Conservation (phyloP, 31 red algal genomes). For the Endocladia muricata region DNA sequence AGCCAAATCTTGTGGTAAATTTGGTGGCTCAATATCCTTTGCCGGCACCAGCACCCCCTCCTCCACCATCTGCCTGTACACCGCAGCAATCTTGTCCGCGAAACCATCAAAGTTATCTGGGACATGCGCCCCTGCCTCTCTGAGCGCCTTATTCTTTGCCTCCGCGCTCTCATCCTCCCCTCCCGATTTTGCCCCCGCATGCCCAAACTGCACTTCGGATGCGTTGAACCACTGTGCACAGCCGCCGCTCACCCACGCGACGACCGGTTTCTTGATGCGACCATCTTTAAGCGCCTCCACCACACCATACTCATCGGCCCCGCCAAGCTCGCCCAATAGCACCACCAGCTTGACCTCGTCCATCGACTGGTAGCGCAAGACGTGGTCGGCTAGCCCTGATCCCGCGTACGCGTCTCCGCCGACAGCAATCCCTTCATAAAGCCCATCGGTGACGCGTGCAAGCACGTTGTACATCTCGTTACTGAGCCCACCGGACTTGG, state of each 20-base stretch:
- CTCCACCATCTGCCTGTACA: slow-evolving; percentile 58
- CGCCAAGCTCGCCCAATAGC: slow-evolving; percentile 91
- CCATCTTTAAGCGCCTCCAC: slow-evolving; percentile 70
- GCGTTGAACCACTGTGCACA: slow-evolving; percentile 88
- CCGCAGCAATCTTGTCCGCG: slow-evolving; percentile 49
- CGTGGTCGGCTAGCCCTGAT: slow-evolving; percentile 76
- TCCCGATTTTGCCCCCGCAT: slow-evolving; percentile 93
- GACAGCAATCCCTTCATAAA: slow-evolving; percentile 91
- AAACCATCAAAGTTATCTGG: slow-evolving; percentile 88
- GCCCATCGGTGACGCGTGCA: slow-evolving; percentile 79
- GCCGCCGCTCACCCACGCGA: slow-evolving; percentile 95
- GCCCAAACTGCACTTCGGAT: slow-evolving; percentile 98
- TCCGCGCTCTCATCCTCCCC: slow-evolving; percentile 74
- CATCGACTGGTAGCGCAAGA: slow-evolving; percentile 75
- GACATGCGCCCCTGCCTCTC: slow-evolving; percentile 76
- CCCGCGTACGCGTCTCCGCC: slow-evolving; percentile 95
- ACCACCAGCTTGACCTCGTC: slow-evolving; percentile 87
- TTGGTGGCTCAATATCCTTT: slow-evolving; percentile 70
- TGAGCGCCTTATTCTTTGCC: slow-evolving; percentile 80
- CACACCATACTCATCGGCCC: slow-evolving; percentile 89
- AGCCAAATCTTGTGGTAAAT: slow-evolving; percentile 79
- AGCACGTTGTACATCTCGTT: slow-evolving; percentile 99
- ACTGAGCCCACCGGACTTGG: slow-evolving; percentile 94
- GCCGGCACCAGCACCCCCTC: slow-evolving; percentile 41
- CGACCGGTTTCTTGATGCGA: slow-evolving; percentile 84